phyloP scores from a whole-genome alignment of 352 stramenopile species.

The Plasmopara viticola region DNA sequence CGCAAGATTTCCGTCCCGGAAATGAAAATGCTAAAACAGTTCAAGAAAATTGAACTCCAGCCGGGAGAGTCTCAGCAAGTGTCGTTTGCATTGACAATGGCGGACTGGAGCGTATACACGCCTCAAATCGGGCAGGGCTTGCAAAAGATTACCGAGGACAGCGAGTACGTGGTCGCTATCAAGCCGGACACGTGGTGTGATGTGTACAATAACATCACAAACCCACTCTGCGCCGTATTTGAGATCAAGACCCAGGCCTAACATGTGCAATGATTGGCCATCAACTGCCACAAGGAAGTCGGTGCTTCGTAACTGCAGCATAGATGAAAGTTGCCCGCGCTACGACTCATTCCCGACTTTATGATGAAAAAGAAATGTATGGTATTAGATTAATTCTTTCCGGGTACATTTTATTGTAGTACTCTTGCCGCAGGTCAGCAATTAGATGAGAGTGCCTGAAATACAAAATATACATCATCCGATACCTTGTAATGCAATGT shows the following conservation, averaged over 20 bases:
- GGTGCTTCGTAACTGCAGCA: background rate
- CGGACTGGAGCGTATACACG: slow-evolving; percentile 49
- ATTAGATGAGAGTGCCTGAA: too few relatives aligned
- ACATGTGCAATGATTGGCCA: background rate
- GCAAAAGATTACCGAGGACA: slow-evolving; percentile 37
- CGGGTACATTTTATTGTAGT: too few relatives aligned
- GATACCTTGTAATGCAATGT: too few relatives aligned
- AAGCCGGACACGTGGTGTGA: slow-evolving; percentile 64
- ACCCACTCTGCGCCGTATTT: slow-evolving; percentile 41
- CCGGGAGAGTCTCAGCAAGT: slow-evolving; percentile 28
- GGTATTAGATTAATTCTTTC: too few relatives aligned
- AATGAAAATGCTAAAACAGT: slow-evolving; percentile 72
- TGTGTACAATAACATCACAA: slow-evolving; percentile 35
- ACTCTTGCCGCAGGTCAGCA: too few relatives aligned
- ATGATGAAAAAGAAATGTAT: too few relatives aligned
- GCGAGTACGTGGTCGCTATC: slow-evolving; percentile 51
- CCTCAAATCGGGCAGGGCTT: slow-evolving; percentile 55
- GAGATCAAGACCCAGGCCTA: slow-evolving; percentile 16
- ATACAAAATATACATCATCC: too few relatives aligned
- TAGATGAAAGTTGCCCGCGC: background rate
- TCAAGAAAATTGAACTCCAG: slow-evolving; percentile 58
- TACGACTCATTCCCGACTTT: too few relatives aligned
- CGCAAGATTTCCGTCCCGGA: slow-evolving; percentile 53
- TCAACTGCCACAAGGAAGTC: background rate
- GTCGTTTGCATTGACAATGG: slow-evolving; percentile 30